These are phyloP conservation scores for Vaccinium vitisidaea DNA, from an alignment of 148 eudicot genomes.

Conservation along the genomic window DNA sequence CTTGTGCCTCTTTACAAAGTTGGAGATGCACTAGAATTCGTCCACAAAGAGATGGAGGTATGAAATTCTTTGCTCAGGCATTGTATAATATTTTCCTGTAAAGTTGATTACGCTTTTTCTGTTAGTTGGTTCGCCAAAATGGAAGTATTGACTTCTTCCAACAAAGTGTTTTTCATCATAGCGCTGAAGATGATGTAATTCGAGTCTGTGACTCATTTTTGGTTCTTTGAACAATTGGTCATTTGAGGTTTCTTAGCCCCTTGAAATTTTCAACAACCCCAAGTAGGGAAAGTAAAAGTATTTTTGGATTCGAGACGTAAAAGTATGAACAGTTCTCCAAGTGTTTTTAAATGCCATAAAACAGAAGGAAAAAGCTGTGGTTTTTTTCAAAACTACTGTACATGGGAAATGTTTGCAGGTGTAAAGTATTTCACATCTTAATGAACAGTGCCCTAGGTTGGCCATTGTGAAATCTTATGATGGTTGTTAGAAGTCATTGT, in stretches of 20 bases:
- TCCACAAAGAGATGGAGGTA: constrained; percentile 95
- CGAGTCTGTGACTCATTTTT: no score
- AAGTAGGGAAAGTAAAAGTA: no score
- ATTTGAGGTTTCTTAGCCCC: no score
- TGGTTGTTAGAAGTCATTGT: neutral
- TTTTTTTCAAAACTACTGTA: neutral
- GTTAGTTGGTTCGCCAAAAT: neutral
- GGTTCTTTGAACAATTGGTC: no score
- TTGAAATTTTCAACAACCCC: no score
- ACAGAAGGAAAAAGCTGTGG: neutral
- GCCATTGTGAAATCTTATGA: neutral
- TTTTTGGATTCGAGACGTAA: neutral
- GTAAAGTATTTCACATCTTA: neutral
- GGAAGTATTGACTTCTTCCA: neutral
- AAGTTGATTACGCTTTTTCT: neutral
- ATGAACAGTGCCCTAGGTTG: neutral
- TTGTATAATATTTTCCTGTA: neutral
- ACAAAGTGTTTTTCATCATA: no score
- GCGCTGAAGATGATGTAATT: no score
- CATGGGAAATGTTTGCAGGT: neutral
- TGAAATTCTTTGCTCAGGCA: constrained; percentile 4
- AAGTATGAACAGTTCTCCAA: neutral
- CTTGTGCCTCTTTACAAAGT: constrained; percentile 95
- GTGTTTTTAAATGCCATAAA: neutral
- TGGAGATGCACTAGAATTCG: constrained; percentile 85